phyloP scores from a whole-genome alignment of 805 yeast species.

The Kazachstania psychrophila region DNA sequence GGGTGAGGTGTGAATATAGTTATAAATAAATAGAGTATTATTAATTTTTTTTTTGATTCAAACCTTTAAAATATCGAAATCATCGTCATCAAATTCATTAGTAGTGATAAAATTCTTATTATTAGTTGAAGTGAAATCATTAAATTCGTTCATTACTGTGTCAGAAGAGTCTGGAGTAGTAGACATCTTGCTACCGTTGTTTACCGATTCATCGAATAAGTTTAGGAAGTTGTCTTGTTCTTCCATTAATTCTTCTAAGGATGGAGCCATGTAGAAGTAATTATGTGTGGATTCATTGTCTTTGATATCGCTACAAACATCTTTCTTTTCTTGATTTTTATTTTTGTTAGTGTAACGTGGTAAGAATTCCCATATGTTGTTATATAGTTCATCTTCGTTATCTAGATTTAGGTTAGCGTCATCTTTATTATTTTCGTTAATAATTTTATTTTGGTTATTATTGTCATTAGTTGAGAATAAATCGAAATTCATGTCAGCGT shows the following conservation, averaged over 20 bases:
- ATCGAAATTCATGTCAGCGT: slow-evolving; percentile 1
- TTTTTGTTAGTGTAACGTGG: slow-evolving; percentile 8
- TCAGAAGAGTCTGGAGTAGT: too few relatives aligned
- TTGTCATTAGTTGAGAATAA: background rate
- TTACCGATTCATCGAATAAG: slow-evolving; percentile 2
- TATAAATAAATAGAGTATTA: background rate
- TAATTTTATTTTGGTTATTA: too few relatives aligned
- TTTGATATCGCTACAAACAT: background rate
- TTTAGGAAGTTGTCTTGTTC: slow-evolving; percentile 18
- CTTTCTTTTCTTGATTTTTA: background rate
- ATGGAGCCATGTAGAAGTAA: slow-evolving; percentile 21
- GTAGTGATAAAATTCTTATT: background rate
- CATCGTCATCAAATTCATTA: slow-evolving; percentile 4
- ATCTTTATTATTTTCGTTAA: background rate
- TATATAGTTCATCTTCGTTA: slow-evolving; percentile 8
- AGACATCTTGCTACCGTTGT: background rate
- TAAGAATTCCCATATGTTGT: slow-evolving; percentile 9
- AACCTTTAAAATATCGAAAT: slow-evolving; percentile 4
- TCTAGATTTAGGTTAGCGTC: background rate
- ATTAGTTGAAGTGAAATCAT: slow-evolving; percentile 1
- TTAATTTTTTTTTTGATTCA: too few relatives aligned
- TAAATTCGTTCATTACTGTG: background rate
- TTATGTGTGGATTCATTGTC: background rate
- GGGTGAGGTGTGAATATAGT: too few relatives aligned
- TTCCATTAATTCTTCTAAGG: slow-evolving; percentile 28